These are phyloP conservation scores for Colletotrichum zoysiae DNA, from an alignment of 2,329 filamentous ascomycete genomes.

Conservation along the genomic window DNA sequence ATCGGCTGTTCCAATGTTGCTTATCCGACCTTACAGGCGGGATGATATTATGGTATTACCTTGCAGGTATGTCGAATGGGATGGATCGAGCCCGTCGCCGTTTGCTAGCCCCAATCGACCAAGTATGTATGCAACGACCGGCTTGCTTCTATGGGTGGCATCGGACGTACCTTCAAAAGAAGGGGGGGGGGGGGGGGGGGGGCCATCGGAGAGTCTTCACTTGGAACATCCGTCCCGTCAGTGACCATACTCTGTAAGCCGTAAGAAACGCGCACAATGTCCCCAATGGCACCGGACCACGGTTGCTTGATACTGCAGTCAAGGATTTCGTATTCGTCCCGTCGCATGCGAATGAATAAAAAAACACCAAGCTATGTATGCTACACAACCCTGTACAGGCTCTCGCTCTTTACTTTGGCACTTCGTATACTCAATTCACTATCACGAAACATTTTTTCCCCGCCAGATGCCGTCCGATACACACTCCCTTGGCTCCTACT, in stretches of 20 bases:
- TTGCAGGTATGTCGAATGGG: constrained; percentile 4
- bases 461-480: background rate
- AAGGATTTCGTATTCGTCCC: background rate
- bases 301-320: background rate
- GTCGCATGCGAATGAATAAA: background rate
- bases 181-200: no score
- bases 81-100: background rate
- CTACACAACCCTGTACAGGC: constrained; percentile 1
- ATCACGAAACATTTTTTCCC: background rate
- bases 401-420: background rate
- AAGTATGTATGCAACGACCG: background rate
- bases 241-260: background rate
- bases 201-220: background rate
- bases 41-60: background rate
- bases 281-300: background rate
- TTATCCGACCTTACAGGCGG: background rate
- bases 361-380: constrained; percentile 15
- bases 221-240: background rate
- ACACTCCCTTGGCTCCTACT: background rate
- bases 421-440: background rate
- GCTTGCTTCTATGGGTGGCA: background rate
- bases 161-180: background rate
- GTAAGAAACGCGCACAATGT: no score
- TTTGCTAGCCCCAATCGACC: background rate
- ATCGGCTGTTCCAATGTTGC: constrained; percentile 4